These are phyloP conservation scores for Malus hybrid DNA, from an alignment of 331 rosid genomes.

Conservation along the genomic window DNA sequence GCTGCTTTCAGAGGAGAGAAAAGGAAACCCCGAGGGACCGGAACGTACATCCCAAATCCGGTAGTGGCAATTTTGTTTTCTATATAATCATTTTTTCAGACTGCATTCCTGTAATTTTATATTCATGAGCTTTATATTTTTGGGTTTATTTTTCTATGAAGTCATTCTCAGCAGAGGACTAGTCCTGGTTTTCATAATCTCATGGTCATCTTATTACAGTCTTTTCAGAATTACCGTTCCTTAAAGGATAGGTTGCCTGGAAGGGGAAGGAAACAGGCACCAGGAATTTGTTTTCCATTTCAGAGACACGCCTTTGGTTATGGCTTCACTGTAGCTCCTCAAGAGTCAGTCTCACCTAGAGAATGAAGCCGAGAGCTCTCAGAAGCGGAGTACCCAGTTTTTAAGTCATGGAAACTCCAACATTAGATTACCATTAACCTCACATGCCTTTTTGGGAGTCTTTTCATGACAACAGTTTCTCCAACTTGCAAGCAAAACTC, in stretches of 20 bases:
- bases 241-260: constrained; percentile 42
- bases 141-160: not conserved
- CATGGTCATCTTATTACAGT: constrained; percentile 20
- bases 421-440: constrained; percentile 37
- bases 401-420: constrained; percentile 31
- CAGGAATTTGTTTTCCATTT: constrained; percentile 31
- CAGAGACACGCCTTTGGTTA: constrained; percentile 30
- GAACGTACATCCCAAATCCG: constrained; percentile 72
- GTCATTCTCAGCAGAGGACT: not conserved
- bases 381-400: constrained; percentile 44
- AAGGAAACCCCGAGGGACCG: constrained; percentile 63
- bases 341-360: constrained; percentile 21
- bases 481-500: constrained; percentile 30
- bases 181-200: constrained; percentile 4
- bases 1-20: constrained; percentile 47
- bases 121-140: not conserved
- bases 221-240: constrained; percentile 43
- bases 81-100: not conserved
- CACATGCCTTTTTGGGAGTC: constrained; percentile 30
- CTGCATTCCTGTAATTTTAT: not conserved
- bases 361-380: constrained; percentile 41
- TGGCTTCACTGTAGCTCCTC: constrained; percentile 35
- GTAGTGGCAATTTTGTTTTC: constrained; percentile 23
- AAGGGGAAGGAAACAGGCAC: constrained; percentile 47
- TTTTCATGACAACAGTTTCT: constrained; percentile 32